These are phyloP conservation scores for Botryotinia narcissicola DNA, from an alignment of 2,329 filamentous ascomycete species.

Conservation along the genomic window DNA sequence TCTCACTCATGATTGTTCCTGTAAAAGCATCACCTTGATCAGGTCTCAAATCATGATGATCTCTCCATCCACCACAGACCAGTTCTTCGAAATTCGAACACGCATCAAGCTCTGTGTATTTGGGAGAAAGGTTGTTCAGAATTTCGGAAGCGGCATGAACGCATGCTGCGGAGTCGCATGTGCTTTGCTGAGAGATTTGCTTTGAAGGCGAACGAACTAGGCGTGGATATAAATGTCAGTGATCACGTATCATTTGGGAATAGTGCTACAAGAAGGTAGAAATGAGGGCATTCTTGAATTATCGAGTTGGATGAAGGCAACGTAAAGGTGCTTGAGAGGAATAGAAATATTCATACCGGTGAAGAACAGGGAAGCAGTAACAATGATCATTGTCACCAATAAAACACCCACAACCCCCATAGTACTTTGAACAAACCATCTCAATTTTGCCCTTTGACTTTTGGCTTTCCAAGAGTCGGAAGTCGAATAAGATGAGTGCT, in stretches of 20 bases:
- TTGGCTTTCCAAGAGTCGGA: background rate
- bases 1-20: slow-evolving; percentile 59
- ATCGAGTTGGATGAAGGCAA: background rate
- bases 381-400: slow-evolving; percentile 31
- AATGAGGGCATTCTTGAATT: background rate
- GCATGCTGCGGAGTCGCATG: slow-evolving; percentile 59
- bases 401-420: slow-evolving; percentile 29
- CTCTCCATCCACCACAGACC: slow-evolving; percentile 65
- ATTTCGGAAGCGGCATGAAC: slow-evolving; percentile 62
- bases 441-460: background rate
- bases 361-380: slow-evolving; percentile 32
- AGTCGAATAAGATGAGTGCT: background rate
- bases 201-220: slow-evolving; percentile 26
- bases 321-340: no score
- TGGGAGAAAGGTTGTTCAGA: slow-evolving; percentile 59
- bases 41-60: slow-evolving; percentile 61
- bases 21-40: slow-evolving; percentile 62
- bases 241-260: background rate
- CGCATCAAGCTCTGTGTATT: slow-evolving; percentile 62
- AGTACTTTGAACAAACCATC: slow-evolving; percentile 30
- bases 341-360: background rate
- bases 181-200: slow-evolving; percentile 20
- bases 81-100: slow-evolving; percentile 68
- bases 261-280: background rate
- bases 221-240: background rate